Base-by-base conservation (phyloP, 1,284 basidiomycete species). In the Fomes fomentarius region DNA sequence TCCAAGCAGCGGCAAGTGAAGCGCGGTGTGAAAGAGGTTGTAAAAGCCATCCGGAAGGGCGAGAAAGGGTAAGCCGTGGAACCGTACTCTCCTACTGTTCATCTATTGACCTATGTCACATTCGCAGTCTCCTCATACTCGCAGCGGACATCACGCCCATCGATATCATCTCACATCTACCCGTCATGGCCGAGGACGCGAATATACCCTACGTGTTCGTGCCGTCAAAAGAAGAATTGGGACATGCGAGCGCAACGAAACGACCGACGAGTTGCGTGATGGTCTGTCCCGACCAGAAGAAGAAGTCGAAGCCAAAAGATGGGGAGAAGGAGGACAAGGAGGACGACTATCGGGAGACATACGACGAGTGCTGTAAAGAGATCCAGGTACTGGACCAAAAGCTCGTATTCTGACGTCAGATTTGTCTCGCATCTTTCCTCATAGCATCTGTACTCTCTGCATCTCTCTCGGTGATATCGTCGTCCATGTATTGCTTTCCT, bases 101-200 rank as follows among this genome's bases (percentile, higher is more conserved):
- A 21, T 25, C 19, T 53, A 34, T 60, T 52, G 25, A 45, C 40
- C n/a, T 49, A 39, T n/a, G n/a, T n/a, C n/a, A n/a, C n/a, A n/a
- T 33, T 47, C 33, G 19, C 61, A 94, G 93, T 17, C 79, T 99
- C 22, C 85, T 99, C 40, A 78, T 99, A 52, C 84, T 99, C 52
- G 97, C 97, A 4, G 96, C 91, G 38, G 97, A 99, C 74, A 99
- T 99, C 69, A 96, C 92, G 44, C 97, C 97, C 22, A 91, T 99
- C 66, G 97, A 99, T 74, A 98, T 99, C 64, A 92, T 99, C 64
- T 96, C 94, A 21, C 97, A 99, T 75, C 81, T 99, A 51, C 97
- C 97, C 14, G 79, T 98, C 28, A 79, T 99, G 66, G 91, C 93
- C 53, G 97, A 99, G 75, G 97, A 99, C 71, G 91, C 94, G 6